Percentiles rank a stretch among this genome's conserved stretches.
These are phyloP conservation scores for Crithidia fasciculata DNA, from an alignment of 208 protist species.

Conservation along the genomic window DNA sequence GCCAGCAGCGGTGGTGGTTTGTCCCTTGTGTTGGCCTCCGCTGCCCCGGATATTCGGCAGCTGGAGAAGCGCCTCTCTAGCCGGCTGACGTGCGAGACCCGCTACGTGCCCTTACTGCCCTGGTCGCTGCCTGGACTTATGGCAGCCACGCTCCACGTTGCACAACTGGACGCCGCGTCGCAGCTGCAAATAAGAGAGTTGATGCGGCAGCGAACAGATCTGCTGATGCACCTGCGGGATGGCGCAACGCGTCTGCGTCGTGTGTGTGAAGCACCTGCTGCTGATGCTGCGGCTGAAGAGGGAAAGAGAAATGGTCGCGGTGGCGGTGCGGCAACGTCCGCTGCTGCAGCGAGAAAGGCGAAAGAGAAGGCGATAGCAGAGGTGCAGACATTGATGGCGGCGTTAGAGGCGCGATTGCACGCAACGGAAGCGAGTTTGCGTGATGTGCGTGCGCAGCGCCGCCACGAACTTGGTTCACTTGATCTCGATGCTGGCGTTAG, in stretches of 20 bases:
- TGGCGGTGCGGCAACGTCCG: no score
- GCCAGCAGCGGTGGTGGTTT: slow-evolving; percentile 49
- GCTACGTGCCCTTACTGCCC: slow-evolving; percentile 75
- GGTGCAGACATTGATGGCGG: slow-evolving; percentile 20
- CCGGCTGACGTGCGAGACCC: slow-evolving; percentile 80
- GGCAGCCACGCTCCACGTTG: slow-evolving; percentile 53
- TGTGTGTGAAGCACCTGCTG: neutral
- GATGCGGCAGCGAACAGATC: slow-evolving; percentile 4
- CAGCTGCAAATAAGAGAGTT: slow-evolving; percentile 20
- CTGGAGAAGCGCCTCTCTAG: slow-evolving; percentile 87
- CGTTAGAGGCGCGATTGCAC: slow-evolving; percentile 25
- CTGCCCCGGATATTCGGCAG: slow-evolving; percentile 71
- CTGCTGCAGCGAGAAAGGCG: neutral
- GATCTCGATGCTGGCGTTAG: neutral
- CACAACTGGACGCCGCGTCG: slow-evolving; percentile 30
- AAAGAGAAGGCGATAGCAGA: slow-evolving; percentile 8
- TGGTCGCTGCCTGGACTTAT: slow-evolving; percentile 61
- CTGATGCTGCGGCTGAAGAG: neutral
- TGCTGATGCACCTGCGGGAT: slow-evolving; percentile 10
- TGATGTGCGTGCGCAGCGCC: slow-evolving; percentile 20
- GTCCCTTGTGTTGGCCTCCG: slow-evolving; percentile 71
- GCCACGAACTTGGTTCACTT: slow-evolving; percentile 21
- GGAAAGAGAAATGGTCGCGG: no score
- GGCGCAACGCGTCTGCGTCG: slow-evolving; percentile 12
- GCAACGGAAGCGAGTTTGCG: slow-evolving; percentile 21